These are phyloP conservation scores for Ophiostoma fasciatum DNA, from an alignment of 2,329 filamentous ascomycete genomes.

Conservation along the genomic window DNA sequence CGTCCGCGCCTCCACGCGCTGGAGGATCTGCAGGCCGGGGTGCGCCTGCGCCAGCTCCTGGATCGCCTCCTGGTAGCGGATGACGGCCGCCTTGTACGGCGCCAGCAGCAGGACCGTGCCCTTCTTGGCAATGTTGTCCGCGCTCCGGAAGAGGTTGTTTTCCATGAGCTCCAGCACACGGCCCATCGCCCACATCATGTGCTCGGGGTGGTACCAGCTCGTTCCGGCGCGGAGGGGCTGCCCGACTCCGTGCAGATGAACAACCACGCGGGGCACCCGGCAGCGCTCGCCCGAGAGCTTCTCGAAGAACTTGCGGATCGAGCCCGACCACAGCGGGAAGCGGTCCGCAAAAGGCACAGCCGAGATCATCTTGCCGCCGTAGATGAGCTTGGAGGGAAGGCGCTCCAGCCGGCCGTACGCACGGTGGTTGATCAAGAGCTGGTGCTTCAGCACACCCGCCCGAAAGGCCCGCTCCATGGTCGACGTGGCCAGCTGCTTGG, in stretches of 20 bases:
- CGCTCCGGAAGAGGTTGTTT: conserved; percentile 19
- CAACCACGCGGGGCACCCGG: conserved; percentile 22
- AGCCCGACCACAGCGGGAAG: conserved; percentile 8
- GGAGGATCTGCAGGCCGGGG: conserved; percentile 9
- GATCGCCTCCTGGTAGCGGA: conserved; percentile 19
- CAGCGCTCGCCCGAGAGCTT: conserved; percentile 8
- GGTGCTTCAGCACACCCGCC: conserved; percentile 11
- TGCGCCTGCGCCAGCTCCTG: conserved; percentile 15
- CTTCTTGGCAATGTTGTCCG: conserved; percentile 12
- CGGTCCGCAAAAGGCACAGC: conserved; percentile 10
- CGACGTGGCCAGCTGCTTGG: conserved; percentile 13
- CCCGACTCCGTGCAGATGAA: conserved; percentile 13
- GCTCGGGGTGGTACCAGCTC: conserved; percentile 26
- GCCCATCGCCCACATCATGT: conserved; percentile 23
- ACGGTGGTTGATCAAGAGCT: conserved; percentile 18
- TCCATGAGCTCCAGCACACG: conserved; percentile 19
- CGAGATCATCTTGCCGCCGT: conserved; percentile 23
- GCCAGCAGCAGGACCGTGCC: conserved; percentile 30
- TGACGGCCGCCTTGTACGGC: conserved; percentile 25
- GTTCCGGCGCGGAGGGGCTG: conserved; percentile 13
- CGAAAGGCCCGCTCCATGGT: conserved; percentile 16
- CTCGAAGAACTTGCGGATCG: conserved; percentile 12
- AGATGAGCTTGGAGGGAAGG: conserved; percentile 28
- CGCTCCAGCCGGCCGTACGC: conserved; percentile 19
- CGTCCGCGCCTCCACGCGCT: conserved; percentile 25